These are phyloP conservation scores for Lachnum nothofagi DNA, from an alignment of 2,329 filamentous ascomycete species.

Conservation along the genomic window DNA sequence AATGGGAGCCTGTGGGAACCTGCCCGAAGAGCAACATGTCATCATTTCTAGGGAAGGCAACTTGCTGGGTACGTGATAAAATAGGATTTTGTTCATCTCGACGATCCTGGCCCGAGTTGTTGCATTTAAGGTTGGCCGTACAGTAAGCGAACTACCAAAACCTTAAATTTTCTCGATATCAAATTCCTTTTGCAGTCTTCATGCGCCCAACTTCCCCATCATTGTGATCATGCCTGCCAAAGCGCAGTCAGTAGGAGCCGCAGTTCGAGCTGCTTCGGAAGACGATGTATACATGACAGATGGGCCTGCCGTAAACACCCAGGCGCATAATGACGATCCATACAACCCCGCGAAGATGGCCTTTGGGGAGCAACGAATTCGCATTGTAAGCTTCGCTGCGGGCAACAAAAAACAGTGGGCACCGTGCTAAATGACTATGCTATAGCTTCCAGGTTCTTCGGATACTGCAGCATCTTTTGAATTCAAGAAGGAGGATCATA, in stretches of 20 bases:
- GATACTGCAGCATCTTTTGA: conserved; percentile 92
- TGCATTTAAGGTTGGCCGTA: too few species aligned
- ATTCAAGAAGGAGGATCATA: conserved; percentile 90
- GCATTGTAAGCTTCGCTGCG: conserved; percentile 23
- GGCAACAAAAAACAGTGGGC: neutral
- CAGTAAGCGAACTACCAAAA: neutral
- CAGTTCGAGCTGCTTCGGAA: neutral
- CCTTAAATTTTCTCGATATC: conserved; percentile 1
- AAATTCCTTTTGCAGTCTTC: neutral
- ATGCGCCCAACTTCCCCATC: conserved; percentile 6
- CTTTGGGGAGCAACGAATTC: conserved; percentile 25
- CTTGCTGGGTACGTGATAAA: too few species aligned
- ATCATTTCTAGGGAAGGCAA: too few species aligned
- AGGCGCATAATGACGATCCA: conserved; percentile 5
- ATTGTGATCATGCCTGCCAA: conserved; percentile 19
- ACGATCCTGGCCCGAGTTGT: too few species aligned
- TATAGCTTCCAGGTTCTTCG: conserved; percentile 74
- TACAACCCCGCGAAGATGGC: conserved; percentile 16
- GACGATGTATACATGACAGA: conserved; percentile 29
- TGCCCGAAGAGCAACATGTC: too few species aligned
- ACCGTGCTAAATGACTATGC: neutral
- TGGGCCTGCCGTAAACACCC: conserved; percentile 7
- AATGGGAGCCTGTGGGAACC: too few species aligned
- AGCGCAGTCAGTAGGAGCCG: conserved; percentile 16
- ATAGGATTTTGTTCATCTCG: too few species aligned